Percentiles rank a stretch among this genome's conserved stretches.
These are phyloP conservation scores for Hippophae gyantsensis DNA, from an alignment of 306 rosid species.

Conservation along the genomic window DNA sequence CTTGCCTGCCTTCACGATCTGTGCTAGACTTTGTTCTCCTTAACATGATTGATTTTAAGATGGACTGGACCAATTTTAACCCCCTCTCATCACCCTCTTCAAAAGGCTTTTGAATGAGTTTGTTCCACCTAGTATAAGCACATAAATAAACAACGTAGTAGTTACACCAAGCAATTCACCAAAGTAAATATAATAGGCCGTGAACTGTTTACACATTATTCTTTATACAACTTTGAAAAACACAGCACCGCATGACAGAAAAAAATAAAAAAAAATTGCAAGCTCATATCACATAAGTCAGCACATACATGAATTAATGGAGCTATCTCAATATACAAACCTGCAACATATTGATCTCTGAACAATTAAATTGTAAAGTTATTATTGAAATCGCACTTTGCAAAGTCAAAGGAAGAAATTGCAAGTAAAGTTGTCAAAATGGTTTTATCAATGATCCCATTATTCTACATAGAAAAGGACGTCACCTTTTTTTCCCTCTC, in stretches of 20 bases:
- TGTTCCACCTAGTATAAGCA: constrained; percentile 80
- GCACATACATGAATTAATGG: background rate
- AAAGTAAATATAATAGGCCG: constrained; percentile 4
- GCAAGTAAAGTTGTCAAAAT: background rate
- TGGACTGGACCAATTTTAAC: constrained; percentile 78
- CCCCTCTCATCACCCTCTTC: constrained; percentile 96
- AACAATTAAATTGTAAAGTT: background rate
- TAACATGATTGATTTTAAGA: constrained; percentile 85
- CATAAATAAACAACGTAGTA: constrained; percentile 13
- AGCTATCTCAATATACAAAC: background rate
- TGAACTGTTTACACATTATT: too few relatives aligned
- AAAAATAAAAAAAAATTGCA: background rate
- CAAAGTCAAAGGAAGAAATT: background rate
- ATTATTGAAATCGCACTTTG: background rate
- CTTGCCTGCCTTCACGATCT: constrained; percentile 83
- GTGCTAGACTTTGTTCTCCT: constrained; percentile 90
- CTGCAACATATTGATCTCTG: background rate
- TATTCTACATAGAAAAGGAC: too few relatives aligned
- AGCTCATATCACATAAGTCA: background rate
- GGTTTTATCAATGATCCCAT: too few relatives aligned
- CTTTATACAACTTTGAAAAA: too few relatives aligned
- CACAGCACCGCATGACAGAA: background rate
- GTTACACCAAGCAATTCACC: constrained; percentile 17
- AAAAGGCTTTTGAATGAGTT: constrained; percentile 86
- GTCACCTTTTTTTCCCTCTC: background rate